Base-by-base conservation (phyloP, 208 protist species). In the Trypanosoma rangeli region DNA sequence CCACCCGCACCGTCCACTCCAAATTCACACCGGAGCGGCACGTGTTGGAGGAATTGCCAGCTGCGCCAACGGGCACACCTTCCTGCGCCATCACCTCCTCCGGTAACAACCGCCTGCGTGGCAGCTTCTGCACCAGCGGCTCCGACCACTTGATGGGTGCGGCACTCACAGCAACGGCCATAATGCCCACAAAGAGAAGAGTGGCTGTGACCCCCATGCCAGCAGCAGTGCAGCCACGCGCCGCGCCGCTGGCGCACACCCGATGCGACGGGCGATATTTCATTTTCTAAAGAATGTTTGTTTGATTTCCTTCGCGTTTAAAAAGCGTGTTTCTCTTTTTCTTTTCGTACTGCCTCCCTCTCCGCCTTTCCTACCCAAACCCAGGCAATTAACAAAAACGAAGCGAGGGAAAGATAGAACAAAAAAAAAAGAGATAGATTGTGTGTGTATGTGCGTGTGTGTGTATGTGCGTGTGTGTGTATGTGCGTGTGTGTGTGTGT, bases 1-100 rank as follows among this genome's bases (percentile, higher is more conserved):
- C 86, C 29, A 96, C 81, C 9, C 86, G 88, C 31, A 90, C 69
- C 12, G 89, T 80, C 89, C 94, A 95, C 63, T 84, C 85, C 39
- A 95, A 68, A 31, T 85, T 54, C 18, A 95, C 73, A 18, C 82
- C 78, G 33, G 71, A 56, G 31, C 76, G 67, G 68, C 89, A 94
- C 10, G 64, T 68, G 12, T 73, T 46, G 9, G 71, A 70, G n/a
- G n/a, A 37, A 29, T 31, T 49, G 22, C 52, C 35, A 4, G 15
- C 50, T 24, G 46, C 22, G 50, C 18, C 28, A 37, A 7, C 0
- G 12, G 54, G 44, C 5, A 42, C 12, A 0, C 44, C n/a, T 29
- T 64, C 62, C n/a, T 49, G 61, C 3, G 64, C 44, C 42, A 76
- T 50, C 1, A 65, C 50, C 39, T 71, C 71, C 16, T 67, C 58